Evolutionary conservation across 2,329 filamentous ascomycete species (phyloP), one percentile per base, ranked within the genome.

Genomic region (Pyricularia pennisetigena): DNA sequence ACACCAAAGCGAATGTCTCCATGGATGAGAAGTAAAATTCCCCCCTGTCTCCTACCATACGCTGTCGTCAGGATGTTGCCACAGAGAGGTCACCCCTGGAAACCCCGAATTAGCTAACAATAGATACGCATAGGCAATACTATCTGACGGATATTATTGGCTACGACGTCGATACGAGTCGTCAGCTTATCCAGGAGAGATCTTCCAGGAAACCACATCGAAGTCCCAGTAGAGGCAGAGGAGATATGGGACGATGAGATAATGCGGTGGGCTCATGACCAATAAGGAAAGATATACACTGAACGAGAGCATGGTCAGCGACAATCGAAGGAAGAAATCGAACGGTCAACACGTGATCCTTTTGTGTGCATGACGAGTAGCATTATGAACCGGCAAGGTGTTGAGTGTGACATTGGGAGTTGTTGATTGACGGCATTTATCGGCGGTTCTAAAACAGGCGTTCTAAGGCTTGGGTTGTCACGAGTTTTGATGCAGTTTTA

Each of bases 21-120:
- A 84, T 83, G 67, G 88, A 90, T 73, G 91, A 93, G 73, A 94
- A 91, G 93, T 97, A 80, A 85, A 89, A 85, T 67, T 61, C 5
- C 61, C 1, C 28, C 29, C 29, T 30, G 29, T 30, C 29, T 30
- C 29, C 41, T 64, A 66, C 24, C 32, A n/a, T 32, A 8, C 9
- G 4, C 2, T 32, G 2, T 16, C 14, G 2, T 7, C 10, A 8
- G 12, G 4, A 20, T 59, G 5, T 14, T 24, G 8, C 9, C 10
- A 29, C 24, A 7, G 7, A 26, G 32, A 23, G 12, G 10, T 3
- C 3, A 14, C 23, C 29, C 24, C 23, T 41, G 28, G 4, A 30
- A 32, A 41, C 54, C 66, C 26, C 32, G 59, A 41, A 68, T 74
- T 78, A 71, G 77, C 73, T 67, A 68, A 67, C 57, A 66, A 30